Conservation (phyloP, 1,284 basidiomycete genomes). For the Anthracocystis setariae region DNA sequence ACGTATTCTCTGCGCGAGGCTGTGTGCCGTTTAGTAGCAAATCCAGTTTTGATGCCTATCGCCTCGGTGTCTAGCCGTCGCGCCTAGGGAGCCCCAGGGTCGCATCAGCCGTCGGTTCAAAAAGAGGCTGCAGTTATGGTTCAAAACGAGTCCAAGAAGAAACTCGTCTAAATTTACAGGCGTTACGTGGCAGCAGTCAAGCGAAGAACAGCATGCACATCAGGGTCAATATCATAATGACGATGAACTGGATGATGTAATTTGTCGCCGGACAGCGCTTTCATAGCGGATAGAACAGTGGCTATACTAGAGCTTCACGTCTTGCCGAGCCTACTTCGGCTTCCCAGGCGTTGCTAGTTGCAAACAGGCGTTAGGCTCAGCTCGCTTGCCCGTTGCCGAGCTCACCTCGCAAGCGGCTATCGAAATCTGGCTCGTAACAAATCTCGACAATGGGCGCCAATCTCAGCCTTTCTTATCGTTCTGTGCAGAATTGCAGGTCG, state of each 20-base stretch:
- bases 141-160: constrained; percentile 6
- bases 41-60: neutral
- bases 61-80: neutral
- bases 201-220: no score
- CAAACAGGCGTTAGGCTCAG: constrained; percentile 12
- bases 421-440: no score
- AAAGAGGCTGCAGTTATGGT: neutral
- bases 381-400: constrained; percentile 12
- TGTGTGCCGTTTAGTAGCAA: no score
- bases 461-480: no score
- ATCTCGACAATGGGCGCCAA: neutral
- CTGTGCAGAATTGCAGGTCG: no score
- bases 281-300: neutral
- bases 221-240: no score
- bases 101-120: neutral
- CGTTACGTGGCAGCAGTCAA: no score
- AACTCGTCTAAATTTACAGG: no score
- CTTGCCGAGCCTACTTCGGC: constrained; percentile 13
- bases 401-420: neutral
- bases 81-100: constrained; percentile 4
- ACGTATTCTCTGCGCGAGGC: no score
- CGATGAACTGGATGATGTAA: constrained; percentile 19
- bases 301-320: no score
- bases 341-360: neutral
- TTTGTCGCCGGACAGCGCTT: neutral